These are phyloP conservation scores for Backusella luteola DNA, from an alignment of 192 early-diverging fungal species.

Conservation along the genomic window DNA sequence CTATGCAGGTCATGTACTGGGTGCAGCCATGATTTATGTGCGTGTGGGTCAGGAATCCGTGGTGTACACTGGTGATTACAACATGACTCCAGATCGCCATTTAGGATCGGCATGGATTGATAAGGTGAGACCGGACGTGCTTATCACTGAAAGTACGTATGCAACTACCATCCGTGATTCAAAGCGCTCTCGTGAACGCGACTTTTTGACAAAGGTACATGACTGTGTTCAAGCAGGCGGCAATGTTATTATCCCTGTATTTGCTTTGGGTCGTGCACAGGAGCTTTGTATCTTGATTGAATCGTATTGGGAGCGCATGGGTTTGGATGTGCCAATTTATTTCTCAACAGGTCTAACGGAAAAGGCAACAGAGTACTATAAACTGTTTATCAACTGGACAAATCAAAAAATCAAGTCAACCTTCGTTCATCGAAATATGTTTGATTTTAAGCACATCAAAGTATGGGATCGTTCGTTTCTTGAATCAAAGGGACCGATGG, in stretches of 20 bases:
- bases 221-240: conserved; percentile 75
- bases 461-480: conserved; percentile 71
- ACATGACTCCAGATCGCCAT: conserved; percentile 90
- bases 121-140: conserved; percentile 81
- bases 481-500: conserved; percentile 87
- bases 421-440: conserved; percentile 94
- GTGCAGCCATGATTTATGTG: conserved; percentile 95
- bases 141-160: conserved; percentile 98
- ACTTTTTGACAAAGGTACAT: conserved; percentile 89
- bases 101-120: conserved; percentile 97
- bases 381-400: conserved; percentile 97
- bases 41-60: conserved; percentile 72
- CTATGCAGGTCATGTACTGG: conserved; percentile 97
- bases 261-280: conserved; percentile 96
- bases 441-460: conserved; percentile 95
- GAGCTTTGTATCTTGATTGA: conserved; percentile 97
- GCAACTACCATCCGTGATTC: conserved; percentile 95
- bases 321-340: conserved; percentile 86
- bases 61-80: conserved; percentile 88
- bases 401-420: conserved; percentile 95
- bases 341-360: conserved; percentile 95
- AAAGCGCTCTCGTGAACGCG: conserved; percentile 87
- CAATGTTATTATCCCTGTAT: conserved; percentile 96
- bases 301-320: conserved; percentile 93
- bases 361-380: conserved; percentile 94